phyloP scores from a whole-genome alignment of 23 red algal genomes.

The Agarophyton chilense region DNA sequence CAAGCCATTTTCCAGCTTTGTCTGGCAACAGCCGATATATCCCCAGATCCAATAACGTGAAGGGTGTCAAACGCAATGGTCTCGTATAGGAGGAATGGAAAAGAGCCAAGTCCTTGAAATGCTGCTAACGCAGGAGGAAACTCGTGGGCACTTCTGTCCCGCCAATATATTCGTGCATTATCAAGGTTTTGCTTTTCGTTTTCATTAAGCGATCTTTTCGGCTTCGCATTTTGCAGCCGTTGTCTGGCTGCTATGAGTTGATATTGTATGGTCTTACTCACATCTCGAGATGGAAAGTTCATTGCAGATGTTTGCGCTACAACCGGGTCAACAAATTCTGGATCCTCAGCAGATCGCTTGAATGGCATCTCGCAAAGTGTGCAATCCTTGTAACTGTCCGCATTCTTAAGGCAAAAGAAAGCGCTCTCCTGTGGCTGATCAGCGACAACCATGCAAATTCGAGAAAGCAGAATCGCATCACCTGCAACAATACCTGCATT shows the following conservation, averaged over 20 bases:
- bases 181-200: not conserved
- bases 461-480: not conserved
- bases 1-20: not conserved
- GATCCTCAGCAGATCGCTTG: not conserved
- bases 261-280: not conserved
- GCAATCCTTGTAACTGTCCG: not conserved
- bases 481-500: not conserved
- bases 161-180: not conserved
- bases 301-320: not conserved
- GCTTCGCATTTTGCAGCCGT: not conserved
- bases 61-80: not conserved
- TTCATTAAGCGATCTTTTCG: not conserved
- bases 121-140: not conserved
- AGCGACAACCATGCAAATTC: not conserved
- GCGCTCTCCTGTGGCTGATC: not conserved
- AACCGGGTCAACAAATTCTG: not conserved
- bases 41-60: not conserved
- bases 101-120: not conserved
- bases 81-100: not conserved
- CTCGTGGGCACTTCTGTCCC: not conserved
- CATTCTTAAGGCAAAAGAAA: not conserved
- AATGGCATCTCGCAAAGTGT: not conserved
- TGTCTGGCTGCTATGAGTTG: not conserved
- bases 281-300: not conserved
- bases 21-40: not conserved